Base-by-base conservation (phyloP, 805 yeast species). In the Pichia kluyveri region DNA sequence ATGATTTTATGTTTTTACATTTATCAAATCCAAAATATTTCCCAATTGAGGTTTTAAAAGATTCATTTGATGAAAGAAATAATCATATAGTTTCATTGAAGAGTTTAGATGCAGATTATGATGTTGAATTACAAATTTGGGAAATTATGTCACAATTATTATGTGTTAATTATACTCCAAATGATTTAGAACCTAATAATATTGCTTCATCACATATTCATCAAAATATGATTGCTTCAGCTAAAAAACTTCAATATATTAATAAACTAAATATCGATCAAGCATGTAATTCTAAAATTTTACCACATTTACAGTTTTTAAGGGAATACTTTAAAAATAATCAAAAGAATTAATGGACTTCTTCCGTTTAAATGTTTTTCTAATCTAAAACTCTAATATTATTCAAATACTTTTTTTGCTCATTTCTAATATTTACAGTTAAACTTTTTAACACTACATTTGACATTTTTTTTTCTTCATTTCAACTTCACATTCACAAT, bases 1-100 rank as follows among this genome's bases (percentile, higher is more conserved):
- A 65, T 26, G 43, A 39, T 1, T 53, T 67, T 23, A 51, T 71
- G 41, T 79, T 80, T 58, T 72, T 79, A 76, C 86, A 79, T 60
- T 62, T 79, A 51, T 76, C 82, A 17, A 78, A 80, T 57, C 86
- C 86, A 15, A 80, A 75, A 52, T 64, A 69, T 26, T 59, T 59
- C 36, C 71, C 73, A 23, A 60, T 59, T 38, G 48, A 49, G 5
- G 36, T 51, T 6, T 17, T n/a, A 5, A 39, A 31, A 1, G 27
- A 46, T 15, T 15, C 41, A 6, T 31, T 8, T 8, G 40, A 37
- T 18, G 27, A 43, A 31, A 27, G 53, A 17, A 59, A 54, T 7
- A 38, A 52, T 14, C 71, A 69, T 45, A 50, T 63, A 9, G 57
- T 68, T 49, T 54, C 69, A 59, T 71, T 71, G 52, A 46, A 49